Base-by-base conservation (phyloP, 2,329 filamentous ascomycete species). In the Penicillium capsulatum region DNA sequence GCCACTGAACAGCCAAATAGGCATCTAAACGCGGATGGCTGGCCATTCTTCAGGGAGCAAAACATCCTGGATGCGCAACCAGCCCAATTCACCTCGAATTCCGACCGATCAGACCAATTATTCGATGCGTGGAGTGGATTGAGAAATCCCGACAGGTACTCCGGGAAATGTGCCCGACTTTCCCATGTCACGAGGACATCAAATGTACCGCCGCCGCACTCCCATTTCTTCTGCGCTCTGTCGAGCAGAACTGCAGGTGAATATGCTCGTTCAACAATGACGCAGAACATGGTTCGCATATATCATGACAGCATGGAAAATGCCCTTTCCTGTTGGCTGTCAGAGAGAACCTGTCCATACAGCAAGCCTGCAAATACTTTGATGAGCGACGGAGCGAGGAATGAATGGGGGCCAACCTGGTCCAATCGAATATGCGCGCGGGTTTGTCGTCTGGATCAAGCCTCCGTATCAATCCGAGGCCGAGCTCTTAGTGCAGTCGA, bases 231-330 rank as follows among this genome's bases (percentile, higher is more conserved):
- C n/a, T n/a, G n/a, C n/a, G n/a, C n/a, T n/a, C n/a, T n/a, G n/a
- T n/a, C n/a, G n/a, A n/a, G 58, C 44, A 54, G 60, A 34, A 53
- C 66, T 13, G 50, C 64, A 3, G 57, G 53, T 14, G 53, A 60
- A 26, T 60, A 55, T 32, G 65, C 64, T 36, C 67, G 60, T 19
- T 57, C 56, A 5, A 56, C 61, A 26, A 52, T 70, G 50, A 61
- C 57, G 24, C 60, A 63, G 33, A 63, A 62, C 9, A 43, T 71
- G 37, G 56, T 70, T 32, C 65, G 60, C 38, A 66, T 71, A 28
- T 71, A 71, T 42, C 63, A 68, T 40, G 63, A 70, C 47, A 65
- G 64, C 42, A 66, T 71, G 54, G 67, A 68, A 49, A 68, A 68
- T 40, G 67, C 61, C 9, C 52, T 67, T n/a, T 66, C 63, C 9